phyloP scores from a whole-genome alignment of 768 basidiomycete species.

The Favolaschia claudopus region DNA sequence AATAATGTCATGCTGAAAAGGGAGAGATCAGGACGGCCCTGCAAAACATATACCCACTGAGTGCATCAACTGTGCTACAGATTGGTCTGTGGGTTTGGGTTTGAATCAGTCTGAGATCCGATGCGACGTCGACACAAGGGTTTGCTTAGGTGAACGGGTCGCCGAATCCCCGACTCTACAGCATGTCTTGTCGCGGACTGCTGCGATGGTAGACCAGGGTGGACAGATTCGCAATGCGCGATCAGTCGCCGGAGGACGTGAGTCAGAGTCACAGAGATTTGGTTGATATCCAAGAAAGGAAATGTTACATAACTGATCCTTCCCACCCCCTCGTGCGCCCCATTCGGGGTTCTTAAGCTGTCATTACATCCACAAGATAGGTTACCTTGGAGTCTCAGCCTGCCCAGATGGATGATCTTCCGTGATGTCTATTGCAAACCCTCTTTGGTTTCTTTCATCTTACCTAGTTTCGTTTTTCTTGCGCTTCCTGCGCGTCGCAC shows the following conservation, averaged over 20 bases:
- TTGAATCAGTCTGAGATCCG: no score
- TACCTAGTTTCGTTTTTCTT: no score
- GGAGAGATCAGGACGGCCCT: conserved; percentile 21
- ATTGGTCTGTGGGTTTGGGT: no score
- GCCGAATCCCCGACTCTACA: not conserved
- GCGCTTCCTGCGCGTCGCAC: not conserved
- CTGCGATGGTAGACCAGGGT: not conserved
- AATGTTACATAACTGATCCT: not conserved
- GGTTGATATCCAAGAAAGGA: no score
- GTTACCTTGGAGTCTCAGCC: not conserved
- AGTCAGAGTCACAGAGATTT: no score
- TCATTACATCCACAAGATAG: not conserved
- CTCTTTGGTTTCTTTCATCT: not conserved
- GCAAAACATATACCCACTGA: not conserved
- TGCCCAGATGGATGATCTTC: no score
- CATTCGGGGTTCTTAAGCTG: conserved; percentile 18
- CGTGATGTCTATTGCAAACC: conserved; percentile 18
- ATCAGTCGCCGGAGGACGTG: no score
- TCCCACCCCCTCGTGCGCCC: not conserved
- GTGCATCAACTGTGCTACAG: not conserved
- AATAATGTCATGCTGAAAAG: not conserved
- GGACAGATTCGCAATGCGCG: no score
- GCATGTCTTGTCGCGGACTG: not conserved
- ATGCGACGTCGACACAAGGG: no score
- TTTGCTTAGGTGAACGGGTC: no score